Evolutionary conservation across 495 filamentous ascomycete species (phyloP).

Genomic region (Aspergillus wentii): DNA sequence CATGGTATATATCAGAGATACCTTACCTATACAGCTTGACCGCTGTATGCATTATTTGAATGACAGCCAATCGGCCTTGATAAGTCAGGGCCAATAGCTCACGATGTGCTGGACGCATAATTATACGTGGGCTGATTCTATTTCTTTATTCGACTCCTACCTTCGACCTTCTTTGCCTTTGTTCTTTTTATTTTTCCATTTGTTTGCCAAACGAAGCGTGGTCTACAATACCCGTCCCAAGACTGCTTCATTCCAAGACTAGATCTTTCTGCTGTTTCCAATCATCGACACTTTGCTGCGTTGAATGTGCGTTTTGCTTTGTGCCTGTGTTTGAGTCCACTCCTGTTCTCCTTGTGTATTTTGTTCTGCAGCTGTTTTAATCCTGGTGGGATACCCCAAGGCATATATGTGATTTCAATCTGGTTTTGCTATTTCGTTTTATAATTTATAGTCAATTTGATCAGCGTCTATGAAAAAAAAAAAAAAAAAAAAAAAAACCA

Average conservation of each 20-base stretch:
- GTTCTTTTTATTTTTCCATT: conserved; percentile 1
- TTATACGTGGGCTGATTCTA: not conserved
- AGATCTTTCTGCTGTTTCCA: too few species aligned
- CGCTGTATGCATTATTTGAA: not conserved
- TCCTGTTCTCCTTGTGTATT: not conserved
- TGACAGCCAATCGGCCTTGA: not conserved
- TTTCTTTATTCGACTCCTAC: not conserved
- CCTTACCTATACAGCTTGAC: not conserved
- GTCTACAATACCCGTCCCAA: too few species aligned
- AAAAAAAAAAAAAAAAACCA: too few species aligned
- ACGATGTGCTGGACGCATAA: conserved; percentile 25
- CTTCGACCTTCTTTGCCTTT: not conserved
- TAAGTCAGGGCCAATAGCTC: conserved; percentile 8
- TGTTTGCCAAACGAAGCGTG: too few species aligned
- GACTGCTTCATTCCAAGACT: too few species aligned
- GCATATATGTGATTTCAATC: not conserved
- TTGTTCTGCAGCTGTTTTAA: conserved; percentile 2
- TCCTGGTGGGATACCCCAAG: conserved; percentile 15
- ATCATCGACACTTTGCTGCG: not conserved
- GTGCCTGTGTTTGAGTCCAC: not conserved
- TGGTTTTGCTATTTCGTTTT: conserved; percentile 2
- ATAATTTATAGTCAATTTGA: conserved; percentile 1
- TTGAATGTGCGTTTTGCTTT: not conserved
- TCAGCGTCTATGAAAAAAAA: too few species aligned
- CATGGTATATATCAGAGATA: too few species aligned